Base-by-base conservation (phyloP, 331 rosid species). In the Phaseolus coccineus region DNA sequence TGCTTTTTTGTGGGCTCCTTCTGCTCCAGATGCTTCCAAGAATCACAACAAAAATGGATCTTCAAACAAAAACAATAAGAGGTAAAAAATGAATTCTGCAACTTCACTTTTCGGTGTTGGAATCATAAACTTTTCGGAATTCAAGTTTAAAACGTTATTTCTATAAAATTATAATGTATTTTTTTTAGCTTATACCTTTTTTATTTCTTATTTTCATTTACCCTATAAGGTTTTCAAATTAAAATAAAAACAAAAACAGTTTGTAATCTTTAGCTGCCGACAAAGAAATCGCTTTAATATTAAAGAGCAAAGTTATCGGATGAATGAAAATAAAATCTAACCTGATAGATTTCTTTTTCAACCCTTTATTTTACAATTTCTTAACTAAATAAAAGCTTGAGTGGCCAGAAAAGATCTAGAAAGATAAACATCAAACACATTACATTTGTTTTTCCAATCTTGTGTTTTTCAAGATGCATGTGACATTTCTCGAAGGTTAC, bases 241-340 rank as follows among this genome's bases (percentile, higher is more conserved):
- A 16, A n/a, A 24, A 24, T 3, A 22, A 6, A 22, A 62, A 62
- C n/a, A 6, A 62, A 62, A 33, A 6, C 12, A 62, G 11, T 6
- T 30, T 30, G 42, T 13, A 28, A 30, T 30, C 65, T 58, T 30
- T 59, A 13, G 11, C 40, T 28, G 44, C 42, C 39, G 46, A 62
- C 40, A 59, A 31, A 15, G 44, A 62, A 13, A 14, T 31, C 3
- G 5, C 44, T 31, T 31, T 31, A 15, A 13, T 7, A 63, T 63
- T 33, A 63, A 15, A 61, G 15, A 1, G 28, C 71, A 61, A 19
- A 3, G 31, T 31, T 31, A 73, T 53, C 39, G 16, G 6, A 73
- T 24, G 33, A 48, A 11, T 31, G 62, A 76, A 42, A 47, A 76
- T 63, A 30, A 48, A 76, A 63, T 76, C 80, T 76, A 61, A 65